Base-by-base conservation (phyloP, 176 grass and related monocot genomes). In the Echinochloa phyllopogon region DNA sequence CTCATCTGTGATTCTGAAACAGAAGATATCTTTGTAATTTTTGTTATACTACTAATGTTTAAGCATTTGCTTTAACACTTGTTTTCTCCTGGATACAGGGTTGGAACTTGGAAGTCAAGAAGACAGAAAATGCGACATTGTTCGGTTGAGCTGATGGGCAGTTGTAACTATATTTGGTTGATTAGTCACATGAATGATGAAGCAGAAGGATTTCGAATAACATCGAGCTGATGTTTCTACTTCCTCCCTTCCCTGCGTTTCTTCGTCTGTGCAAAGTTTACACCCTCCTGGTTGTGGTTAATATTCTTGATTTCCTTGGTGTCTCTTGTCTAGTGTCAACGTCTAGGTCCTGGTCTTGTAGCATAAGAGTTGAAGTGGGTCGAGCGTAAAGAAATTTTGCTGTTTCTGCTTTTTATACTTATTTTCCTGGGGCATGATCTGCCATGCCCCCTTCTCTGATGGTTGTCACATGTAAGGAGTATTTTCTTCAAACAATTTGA, bases 181-280 rank as follows among this genome's bases (percentile, higher is more conserved):
- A 79, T 65, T 83, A 53, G 49, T 79, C 78, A 74, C 48, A 80
- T 62, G 71, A 80, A 21, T 45, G 29, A 51, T 77, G 86, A 57
- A 82, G 65, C 65, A 73, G 65, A 65, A 86, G 66, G 23, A 82
- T 67, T 85, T 82, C 23, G 49, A 58, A 79, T 75, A 73, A 89
- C 83, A 88, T 92, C 62, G 83, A 82, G 83, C 77, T 92, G 86
- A 89, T 89, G 81, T 76, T 84, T 84, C 75, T 68, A 81, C 72
- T 70, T 87, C 40, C 69, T 69, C 81, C 78, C 75, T 72, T 27
- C 56, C 69, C 51, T 27, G 20, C 41, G 17, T 67, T 18, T 29
- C 40, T 50, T 36, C 65, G 36, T 84, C 69, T 80, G 61, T 91
- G 80, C 75, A 87, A 91, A 87, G 81, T 91, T 91, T 87, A 80